phyloP scores from a whole-genome alignment of 208 protist genomes.

The Phytomonas francai region DNA sequence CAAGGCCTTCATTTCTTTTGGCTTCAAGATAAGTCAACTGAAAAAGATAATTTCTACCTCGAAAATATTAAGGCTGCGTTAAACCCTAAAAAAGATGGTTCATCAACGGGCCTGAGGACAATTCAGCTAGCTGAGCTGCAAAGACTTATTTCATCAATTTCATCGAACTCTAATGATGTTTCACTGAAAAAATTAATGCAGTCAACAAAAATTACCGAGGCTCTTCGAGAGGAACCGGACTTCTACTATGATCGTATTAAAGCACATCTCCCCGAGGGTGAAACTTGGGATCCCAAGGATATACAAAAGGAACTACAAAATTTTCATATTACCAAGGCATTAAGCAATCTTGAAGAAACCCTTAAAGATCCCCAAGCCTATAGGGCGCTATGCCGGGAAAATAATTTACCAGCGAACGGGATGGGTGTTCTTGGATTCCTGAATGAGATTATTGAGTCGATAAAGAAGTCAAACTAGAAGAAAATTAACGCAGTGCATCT shows the following conservation, averaged over 20 bases:
- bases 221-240: constrained; percentile 34
- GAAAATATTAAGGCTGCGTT: constrained; percentile 35
- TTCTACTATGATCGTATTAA: constrained; percentile 50
- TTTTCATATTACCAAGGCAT: constrained; percentile 44
- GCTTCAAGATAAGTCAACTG: constrained; percentile 76
- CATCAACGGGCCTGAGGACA: constrained; percentile 4
- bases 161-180: constrained; percentile 18
- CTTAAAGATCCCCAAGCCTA: constrained; percentile 47
- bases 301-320: constrained; percentile 61
- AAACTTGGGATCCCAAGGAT: constrained; percentile 18
- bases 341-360: constrained; percentile 24
- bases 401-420: not conserved
- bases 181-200: not conserved
- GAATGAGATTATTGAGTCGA: constrained; percentile 28
- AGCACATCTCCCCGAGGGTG: constrained; percentile 29
- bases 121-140: constrained; percentile 48
- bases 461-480: constrained; percentile 23
- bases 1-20: constrained; percentile 58
- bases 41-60: constrained; percentile 49
- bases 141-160: constrained; percentile 45
- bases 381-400: constrained; percentile 26
- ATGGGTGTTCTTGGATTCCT: constrained; percentile 44
- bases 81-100: constrained; percentile 5
- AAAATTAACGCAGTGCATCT: constrained; percentile 12
- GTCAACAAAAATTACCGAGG: constrained; percentile 22